These are phyloP conservation scores for Lachancea sp. DNA, from an alignment of 805 yeast species.

Conservation along the genomic window DNA sequence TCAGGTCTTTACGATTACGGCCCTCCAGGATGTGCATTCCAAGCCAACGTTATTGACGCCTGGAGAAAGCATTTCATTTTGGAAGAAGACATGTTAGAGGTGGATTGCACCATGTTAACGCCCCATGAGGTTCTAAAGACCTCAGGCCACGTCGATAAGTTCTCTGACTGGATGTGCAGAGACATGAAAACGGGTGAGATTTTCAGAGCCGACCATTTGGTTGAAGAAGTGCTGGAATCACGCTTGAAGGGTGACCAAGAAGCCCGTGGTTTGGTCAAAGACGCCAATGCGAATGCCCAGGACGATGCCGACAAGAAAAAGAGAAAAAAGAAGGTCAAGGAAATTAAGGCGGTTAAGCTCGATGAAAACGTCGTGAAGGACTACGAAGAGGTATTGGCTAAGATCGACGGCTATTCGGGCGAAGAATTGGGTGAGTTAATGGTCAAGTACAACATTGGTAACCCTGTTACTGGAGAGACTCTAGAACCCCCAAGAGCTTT, in stretches of 20 bases:
- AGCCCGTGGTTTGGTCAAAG: constrained; percentile 74
- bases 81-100: constrained; percentile 98
- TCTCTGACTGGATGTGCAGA: constrained; percentile 98
- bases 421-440: constrained; percentile 86
- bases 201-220: constrained; percentile 96
- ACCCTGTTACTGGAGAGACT: constrained; percentile 84
- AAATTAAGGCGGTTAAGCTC: constrained; percentile 79
- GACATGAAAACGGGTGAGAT: constrained; percentile 95
- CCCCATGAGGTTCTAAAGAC: constrained; percentile 97
- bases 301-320: constrained; percentile 82
- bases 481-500: constrained; percentile 90
- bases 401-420: constrained; percentile 94
- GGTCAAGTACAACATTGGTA: constrained; percentile 71
- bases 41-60: constrained; percentile 86
- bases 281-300: constrained; percentile 50
- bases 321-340: constrained; percentile 94
- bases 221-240: constrained; percentile 94
- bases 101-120: constrained; percentile 95
- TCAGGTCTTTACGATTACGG: constrained; percentile 97
- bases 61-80: constrained; percentile 98
- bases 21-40: constrained; percentile 99
- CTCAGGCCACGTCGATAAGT: constrained; percentile 98
- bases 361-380: constrained; percentile 75
- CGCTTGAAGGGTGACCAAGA: constrained; percentile 95
- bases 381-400: constrained; percentile 81